Evolutionary conservation across 371 early-diverging fungal genomes (phyloP).

Genomic region (Mucor lusitanicus): DNA sequence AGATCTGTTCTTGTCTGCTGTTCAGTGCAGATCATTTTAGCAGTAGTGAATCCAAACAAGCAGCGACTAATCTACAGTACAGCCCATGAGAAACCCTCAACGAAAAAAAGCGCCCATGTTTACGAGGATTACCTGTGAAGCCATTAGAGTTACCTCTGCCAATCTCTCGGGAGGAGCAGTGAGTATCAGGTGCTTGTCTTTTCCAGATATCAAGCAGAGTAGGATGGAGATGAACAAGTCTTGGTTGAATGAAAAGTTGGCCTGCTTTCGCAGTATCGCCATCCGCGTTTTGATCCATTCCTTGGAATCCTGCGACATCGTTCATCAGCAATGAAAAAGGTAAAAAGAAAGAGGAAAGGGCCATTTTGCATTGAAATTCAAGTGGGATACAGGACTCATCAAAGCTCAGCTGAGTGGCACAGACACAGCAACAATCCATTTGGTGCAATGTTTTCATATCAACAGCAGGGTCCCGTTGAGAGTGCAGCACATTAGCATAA

Average conservation of each 20-base stretch:
- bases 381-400: background rate
- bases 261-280: constrained; percentile 34
- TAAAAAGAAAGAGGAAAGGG: background rate
- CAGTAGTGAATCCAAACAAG: constrained; percentile 48
- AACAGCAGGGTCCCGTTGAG: background rate
- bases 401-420: background rate
- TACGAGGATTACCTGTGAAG: constrained; percentile 31
- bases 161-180: constrained; percentile 41
- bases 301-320: constrained; percentile 39
- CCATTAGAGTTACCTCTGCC: constrained; percentile 44
- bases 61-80: constrained; percentile 32
- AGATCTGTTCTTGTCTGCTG: constrained; percentile 33
- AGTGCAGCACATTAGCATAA: background rate
- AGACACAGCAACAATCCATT: background rate
- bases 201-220: constrained; percentile 43
- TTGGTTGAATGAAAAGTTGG: constrained; percentile 44
- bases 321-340: background rate
- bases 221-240: constrained; percentile 50
- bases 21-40: constrained; percentile 34
- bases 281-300: constrained; percentile 53
- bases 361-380: background rate
- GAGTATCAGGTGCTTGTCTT: constrained; percentile 43
- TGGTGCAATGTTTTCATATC: background rate
- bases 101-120: background rate
- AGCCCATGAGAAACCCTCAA: background rate